Conservation (phyloP, 371 early-diverging fungal genomes). For the Phascolomyces articulosus region DNA sequence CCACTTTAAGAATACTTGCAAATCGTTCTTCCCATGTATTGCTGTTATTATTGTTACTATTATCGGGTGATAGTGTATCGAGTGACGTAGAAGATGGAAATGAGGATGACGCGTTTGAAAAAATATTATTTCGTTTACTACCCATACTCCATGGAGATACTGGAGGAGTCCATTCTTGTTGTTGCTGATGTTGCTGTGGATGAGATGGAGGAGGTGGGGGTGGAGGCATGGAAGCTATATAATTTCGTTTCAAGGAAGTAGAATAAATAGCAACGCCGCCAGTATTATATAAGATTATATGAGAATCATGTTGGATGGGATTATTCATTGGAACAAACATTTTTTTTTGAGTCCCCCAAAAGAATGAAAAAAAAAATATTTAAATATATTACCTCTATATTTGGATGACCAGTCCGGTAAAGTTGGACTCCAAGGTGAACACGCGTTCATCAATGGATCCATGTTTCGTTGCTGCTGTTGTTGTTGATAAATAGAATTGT, state of each 20-base stretch:
- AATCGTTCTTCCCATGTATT: conserved; percentile 19
- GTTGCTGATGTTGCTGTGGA: neutral
- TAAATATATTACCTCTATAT: conserved; percentile 4
- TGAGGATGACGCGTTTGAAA: neutral
- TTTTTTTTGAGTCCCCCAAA: too few relatives aligned
- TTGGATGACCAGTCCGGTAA: neutral
- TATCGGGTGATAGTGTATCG: neutral
- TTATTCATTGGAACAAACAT: too few relatives aligned
- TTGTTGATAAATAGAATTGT: neutral
- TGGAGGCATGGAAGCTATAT: neutral
- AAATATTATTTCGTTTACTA: neutral
- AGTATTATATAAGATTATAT: too few relatives aligned
- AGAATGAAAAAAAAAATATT: neutral
- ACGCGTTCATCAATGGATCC: neutral
- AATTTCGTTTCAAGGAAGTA: too few relatives aligned
- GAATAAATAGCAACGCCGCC: too few relatives aligned
- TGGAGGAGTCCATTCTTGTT: conserved; percentile 15
- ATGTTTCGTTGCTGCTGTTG: neutral
- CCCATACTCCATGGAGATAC: conserved; percentile 4
- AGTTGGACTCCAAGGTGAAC: conserved; percentile 1
- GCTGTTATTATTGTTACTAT: neutral
- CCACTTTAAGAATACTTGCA: conserved; percentile 19
- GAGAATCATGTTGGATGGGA: too few relatives aligned
- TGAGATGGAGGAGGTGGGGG: neutral
- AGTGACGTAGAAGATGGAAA: neutral